phyloP scores from a whole-genome alignment of 805 yeast species.

The Cyberlindnera maritima region DNA sequence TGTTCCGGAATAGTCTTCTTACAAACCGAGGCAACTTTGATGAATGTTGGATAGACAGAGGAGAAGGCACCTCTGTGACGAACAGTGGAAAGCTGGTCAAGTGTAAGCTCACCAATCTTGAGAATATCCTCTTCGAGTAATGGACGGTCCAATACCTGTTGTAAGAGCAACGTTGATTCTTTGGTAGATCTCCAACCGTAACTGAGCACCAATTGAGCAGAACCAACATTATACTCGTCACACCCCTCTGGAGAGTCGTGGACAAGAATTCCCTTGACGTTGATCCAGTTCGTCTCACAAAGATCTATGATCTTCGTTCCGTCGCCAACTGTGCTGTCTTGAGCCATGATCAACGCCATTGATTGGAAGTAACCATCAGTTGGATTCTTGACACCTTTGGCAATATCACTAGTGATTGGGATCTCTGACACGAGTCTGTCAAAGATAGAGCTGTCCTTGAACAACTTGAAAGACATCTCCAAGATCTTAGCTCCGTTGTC shows the following conservation, averaged over 20 bases:
- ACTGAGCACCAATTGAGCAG: constrained; percentile 51
- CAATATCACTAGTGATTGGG: constrained; percentile 32
- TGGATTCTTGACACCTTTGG: constrained; percentile 48
- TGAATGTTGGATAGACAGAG: constrained; percentile 79
- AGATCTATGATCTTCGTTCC: constrained; percentile 15
- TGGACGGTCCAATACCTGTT: constrained; percentile 37
- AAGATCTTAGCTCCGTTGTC: constrained; percentile 78
- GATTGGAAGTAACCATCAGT: constrained; percentile 73
- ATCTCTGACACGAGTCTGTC: constrained; percentile 34
- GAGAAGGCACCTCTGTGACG: constrained; percentile 93
- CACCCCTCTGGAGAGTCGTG: constrained; percentile 74
- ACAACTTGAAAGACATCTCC: constrained; percentile 43
- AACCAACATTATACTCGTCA: constrained; percentile 39
- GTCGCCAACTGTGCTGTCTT: constrained; percentile 8
- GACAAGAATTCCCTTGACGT: constrained; percentile 45
- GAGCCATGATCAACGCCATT: constrained; percentile 43
- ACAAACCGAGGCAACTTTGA: constrained; percentile 62
- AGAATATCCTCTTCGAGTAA: constrained; percentile 25
- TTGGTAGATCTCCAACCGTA: constrained; percentile 83
- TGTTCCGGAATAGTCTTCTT: constrained; percentile 32
- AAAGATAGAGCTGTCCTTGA: constrained; percentile 33
- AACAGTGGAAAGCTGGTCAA: constrained; percentile 67
- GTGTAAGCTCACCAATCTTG: constrained; percentile 49
- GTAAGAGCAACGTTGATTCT: constrained; percentile 62
- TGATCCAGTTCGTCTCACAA: constrained; percentile 32